Evolutionary conservation across 1,139 yeast species (phyloP), one percentile per base, ranked within the genome.

Genomic region (Hemisphaericaspora subhashii): DNA sequence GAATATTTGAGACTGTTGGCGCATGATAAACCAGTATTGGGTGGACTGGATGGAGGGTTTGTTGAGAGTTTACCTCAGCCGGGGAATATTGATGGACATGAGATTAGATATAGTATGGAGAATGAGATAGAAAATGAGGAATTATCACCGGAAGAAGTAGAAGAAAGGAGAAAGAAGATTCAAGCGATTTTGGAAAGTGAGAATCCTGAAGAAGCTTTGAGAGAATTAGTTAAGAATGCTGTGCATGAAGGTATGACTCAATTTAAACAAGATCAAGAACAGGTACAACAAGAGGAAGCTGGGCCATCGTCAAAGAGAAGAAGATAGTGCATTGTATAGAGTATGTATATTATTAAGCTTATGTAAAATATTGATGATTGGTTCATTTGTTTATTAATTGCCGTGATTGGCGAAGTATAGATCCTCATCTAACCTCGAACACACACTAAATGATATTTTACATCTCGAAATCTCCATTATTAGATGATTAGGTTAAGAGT

Each of bases 171-270:
- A 47, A 67, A 70, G 52, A 71, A 76, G 56, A 68, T 90, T 24
- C 88, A 85, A 53, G 77, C 74, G 32, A 86, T 90, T 20, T 74
- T 89, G 51, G 75, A 77, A 45, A 79, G 94, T 44, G 92, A 86
- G 9, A 79, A 84, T 47, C 84, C 92, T 1, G 92, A 86, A 52
- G 92, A 82, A 49, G 86, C 81, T 17, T 68, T 90, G 39, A 77
- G 86, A 52, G 79, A 79, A 34, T 79, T 84, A 53, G 78, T 89
- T 34, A 69, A 78, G 45, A 76, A 75, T 16, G 81, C 86, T 15
- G 83, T 88, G 12, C 77, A 81, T 33, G 75, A 75, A 41, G 76
- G 76, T 1, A 51, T 71, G 60, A 51, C 59, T 18, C 55, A 63
- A 38, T 64, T 54, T 50, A 52, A 54, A 23, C 50, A 45, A 12